Percentiles rank a stretch among this genome's conserved stretches.
phyloP scores from a whole-genome alignment of 1,284 basidiomycete species.

The Pascua guehoae region DNA sequence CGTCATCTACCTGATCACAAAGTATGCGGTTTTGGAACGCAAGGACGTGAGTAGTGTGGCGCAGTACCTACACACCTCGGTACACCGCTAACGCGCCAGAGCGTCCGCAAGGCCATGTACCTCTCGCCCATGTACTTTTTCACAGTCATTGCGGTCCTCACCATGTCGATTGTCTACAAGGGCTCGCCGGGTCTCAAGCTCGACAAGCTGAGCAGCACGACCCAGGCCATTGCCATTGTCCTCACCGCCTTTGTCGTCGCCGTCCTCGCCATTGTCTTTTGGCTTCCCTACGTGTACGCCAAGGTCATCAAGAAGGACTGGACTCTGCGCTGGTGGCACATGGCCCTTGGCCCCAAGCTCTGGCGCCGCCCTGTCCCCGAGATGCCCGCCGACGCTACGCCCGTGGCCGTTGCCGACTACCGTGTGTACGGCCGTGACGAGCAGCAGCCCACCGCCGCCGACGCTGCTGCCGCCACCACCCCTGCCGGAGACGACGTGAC shows the following conservation, averaged over 20 bases:
- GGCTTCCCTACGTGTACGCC: conserved; percentile 53
- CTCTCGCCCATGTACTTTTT: conserved; percentile 52
- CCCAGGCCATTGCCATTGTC: conserved; percentile 50
- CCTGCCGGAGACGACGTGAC: conserved; percentile 2
- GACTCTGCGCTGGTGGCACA: conserved; percentile 51
- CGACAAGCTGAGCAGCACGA: conserved; percentile 38
- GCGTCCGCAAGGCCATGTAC: conserved; percentile 34
- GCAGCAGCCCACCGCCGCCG: neutral
- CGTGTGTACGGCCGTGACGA: conserved; percentile 34
- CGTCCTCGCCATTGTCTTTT: conserved; percentile 51
- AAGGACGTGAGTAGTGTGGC: conserved; percentile 33
- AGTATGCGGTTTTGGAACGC: conserved; percentile 47
- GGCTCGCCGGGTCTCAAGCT: conserved; percentile 49
- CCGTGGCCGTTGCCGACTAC: conserved; percentile 49
- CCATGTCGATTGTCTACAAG: conserved; percentile 48
- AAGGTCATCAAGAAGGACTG: conserved; percentile 54
- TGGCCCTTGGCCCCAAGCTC: conserved; percentile 53
- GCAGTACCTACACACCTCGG: too few relatives aligned
- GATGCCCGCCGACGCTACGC: conserved; percentile 7
- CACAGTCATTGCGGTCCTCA: conserved; percentile 40
- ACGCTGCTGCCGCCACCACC: neutral
- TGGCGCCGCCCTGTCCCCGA: conserved; percentile 49
- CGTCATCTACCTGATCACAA: conserved; percentile 51
- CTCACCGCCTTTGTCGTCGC: conserved; percentile 49
- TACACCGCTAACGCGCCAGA: too few relatives aligned